These are phyloP conservation scores for Chaetomium tenue DNA, from an alignment of 495 filamentous ascomycete species.

Conservation along the genomic window DNA sequence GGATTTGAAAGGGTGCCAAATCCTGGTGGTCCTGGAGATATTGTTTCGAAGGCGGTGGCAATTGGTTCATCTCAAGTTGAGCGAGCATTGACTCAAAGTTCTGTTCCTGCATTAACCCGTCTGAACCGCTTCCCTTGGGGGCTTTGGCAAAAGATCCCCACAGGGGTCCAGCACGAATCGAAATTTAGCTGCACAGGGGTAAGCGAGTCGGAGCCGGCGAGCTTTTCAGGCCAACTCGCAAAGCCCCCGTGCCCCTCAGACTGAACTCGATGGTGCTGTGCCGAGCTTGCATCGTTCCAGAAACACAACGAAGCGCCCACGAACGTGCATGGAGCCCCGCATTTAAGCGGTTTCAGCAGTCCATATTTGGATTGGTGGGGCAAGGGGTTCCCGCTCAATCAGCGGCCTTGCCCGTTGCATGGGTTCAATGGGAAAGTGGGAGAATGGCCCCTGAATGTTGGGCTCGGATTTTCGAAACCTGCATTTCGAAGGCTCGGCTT, in stretches of 20 bases:
- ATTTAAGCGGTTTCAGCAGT: conserved; percentile 17
- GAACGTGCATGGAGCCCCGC: conserved; percentile 8
- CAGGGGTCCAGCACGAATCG: conserved; percentile 7
- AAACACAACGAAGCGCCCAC: neutral
- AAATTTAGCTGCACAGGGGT: conserved; percentile 8
- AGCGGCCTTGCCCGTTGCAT: too few species aligned
- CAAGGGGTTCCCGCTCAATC: neutral
- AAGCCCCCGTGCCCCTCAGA: neutral
- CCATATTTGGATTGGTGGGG: neutral
- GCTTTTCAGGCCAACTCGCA: neutral
- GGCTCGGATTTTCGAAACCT: neutral
- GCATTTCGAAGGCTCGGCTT: neutral
- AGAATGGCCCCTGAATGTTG: neutral
- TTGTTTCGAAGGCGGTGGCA: neutral
- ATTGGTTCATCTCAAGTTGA: conserved; percentile 1
- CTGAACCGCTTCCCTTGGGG: neutral
- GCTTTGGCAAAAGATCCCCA: conserved; percentile 6
- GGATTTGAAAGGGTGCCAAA: neutral
- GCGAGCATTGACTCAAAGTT: neutral
- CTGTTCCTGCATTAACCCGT: conserved; percentile 8
- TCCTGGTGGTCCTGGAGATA: neutral
- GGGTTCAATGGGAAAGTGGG: too few species aligned
- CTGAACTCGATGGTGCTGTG: too few species aligned
- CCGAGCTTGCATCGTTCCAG: neutral
- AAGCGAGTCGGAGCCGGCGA: neutral